A percentile compares a stretch with the other conserved stretches of the same genome.
Conservation (phyloP, 2,329 filamentous ascomycete species). For the Colletotrichum liriopes region DNA sequence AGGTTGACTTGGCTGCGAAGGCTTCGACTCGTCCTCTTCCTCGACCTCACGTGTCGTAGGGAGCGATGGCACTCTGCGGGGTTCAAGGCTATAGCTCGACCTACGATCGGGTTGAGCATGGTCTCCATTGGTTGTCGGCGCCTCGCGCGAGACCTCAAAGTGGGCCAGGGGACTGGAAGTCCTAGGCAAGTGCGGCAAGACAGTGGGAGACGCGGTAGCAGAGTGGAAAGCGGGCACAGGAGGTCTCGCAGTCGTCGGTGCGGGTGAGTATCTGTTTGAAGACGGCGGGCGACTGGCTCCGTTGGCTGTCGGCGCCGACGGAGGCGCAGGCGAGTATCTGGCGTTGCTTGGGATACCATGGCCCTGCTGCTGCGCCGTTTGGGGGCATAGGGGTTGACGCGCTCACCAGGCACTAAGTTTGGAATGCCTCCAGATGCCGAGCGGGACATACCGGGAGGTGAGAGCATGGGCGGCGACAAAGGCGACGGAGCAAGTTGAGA, state of each 20-base stretch:
- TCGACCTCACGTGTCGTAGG: conserved; percentile 75
- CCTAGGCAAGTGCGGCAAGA: conserved; percentile 72
- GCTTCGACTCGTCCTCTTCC: conserved; percentile 63
- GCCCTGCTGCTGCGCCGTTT: conserved; percentile 52
- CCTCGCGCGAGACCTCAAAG: conserved; percentile 65
- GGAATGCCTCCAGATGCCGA: conserved; percentile 48
- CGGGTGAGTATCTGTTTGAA: conserved; percentile 69
- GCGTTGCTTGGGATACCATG: conserved; percentile 56
- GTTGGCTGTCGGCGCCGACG: conserved; percentile 57
- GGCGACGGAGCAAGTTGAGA: conserved; percentile 46
- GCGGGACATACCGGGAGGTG: conserved; percentile 37
- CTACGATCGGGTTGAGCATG: conserved; percentile 62
- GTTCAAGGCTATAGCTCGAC: conserved; percentile 69
- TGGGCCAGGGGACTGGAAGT: conserved; percentile 78
- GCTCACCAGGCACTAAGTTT: conserved; percentile 68
- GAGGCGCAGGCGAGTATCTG: conserved; percentile 76
- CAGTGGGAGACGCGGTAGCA: conserved; percentile 54
- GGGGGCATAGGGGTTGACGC: conserved; percentile 67
- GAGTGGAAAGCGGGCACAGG: conserved; percentile 59
- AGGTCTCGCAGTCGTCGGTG: conserved; percentile 58
- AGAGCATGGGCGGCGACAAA: conserved; percentile 33
- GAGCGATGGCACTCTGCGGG: conserved; percentile 70
- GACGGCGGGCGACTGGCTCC: conserved; percentile 57
- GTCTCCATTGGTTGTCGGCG: conserved; percentile 56
- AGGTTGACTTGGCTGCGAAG: conserved; percentile 20